These are phyloP conservation scores for Ascochyta fabae DNA, from an alignment of 2,329 filamentous ascomycete genomes.

Conservation along the genomic window DNA sequence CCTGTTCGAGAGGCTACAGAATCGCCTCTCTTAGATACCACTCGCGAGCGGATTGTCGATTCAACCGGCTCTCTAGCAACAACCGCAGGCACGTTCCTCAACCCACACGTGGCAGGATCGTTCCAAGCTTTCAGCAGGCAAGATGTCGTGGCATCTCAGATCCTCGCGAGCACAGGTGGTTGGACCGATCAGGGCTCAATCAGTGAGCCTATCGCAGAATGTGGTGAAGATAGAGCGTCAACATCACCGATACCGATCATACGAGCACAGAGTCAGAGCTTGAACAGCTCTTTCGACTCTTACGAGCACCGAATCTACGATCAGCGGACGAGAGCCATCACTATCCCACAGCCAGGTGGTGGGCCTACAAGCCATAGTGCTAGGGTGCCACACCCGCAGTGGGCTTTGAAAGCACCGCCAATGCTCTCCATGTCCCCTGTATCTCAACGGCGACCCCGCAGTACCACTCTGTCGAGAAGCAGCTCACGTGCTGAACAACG, in stretches of 20 bases:
- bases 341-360: constrained; percentile 35
- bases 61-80: constrained; percentile 29
- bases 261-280: constrained; percentile 25
- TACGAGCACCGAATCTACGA: constrained; percentile 19
- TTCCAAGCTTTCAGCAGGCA: constrained; percentile 37
- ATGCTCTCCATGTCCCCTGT: constrained; percentile 38
- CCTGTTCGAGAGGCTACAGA: constrained; percentile 23
- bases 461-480: constrained; percentile 33
- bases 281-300: constrained; percentile 22
- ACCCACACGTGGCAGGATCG: constrained; percentile 38
- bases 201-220: constrained; percentile 39
- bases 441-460: constrained; percentile 28
- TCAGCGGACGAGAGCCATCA: constrained; percentile 32
- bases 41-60: constrained; percentile 30
- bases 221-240: constrained; percentile 28
- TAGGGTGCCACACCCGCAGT: constrained; percentile 14
- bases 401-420: constrained; percentile 28
- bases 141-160: constrained; percentile 40
- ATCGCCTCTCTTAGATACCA: constrained; percentile 34
- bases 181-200: constrained; percentile 39
- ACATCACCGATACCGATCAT: constrained; percentile 43
- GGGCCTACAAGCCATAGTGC: constrained; percentile 21
- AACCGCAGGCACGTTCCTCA: constrained; percentile 33
- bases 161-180: constrained; percentile 34
- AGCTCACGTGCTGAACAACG: constrained; percentile 33